Evolutionary conservation across 345 rosid genomes (phyloP), one percentile per base, ranked within the genome.

Genomic region (Litchi chinensis): DNA sequence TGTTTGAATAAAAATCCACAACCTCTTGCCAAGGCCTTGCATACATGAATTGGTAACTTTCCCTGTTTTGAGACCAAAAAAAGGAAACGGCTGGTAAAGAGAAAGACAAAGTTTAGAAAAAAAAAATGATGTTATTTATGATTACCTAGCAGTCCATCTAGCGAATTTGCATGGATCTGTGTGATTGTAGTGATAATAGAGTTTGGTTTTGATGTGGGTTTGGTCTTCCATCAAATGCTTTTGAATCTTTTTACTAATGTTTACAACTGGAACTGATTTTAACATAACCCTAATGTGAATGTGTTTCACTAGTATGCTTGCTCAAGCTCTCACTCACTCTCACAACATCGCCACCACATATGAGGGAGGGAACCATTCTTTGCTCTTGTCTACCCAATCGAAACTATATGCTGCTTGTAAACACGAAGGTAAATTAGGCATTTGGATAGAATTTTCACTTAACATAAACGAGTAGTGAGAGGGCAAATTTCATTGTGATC

Each of bases 61-160:
- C 95, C 79, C 94, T 92, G 74, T 65, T 62, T 26, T 63, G 65
- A 3, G 16, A n/a, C 16, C 24, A 16, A 1, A 40, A n/a, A 16
- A 41, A 48, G 1, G 1, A 26, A 26, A 26, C 28, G 28, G 40
- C 0, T 19, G n/a, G 5, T 6, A 41, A 22, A 21, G 1, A 18
- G 6, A 65, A 12, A 65, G 3, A 32, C 6, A 39, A 19, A 44
- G 11, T 44, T 10, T 44, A 0, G 11, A 44, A 44, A 10, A 44
- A 44, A 44, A 44, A 44, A 44, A 6, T 6, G 50, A 44, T 60
- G 0, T 64, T 24, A 11, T 50, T 50, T 2, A 50, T 50, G 16
- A 10, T n/a, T 48, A 90, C 97, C 93, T 91, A 79, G 97, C 86
- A 57, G 83, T 92, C 99, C 99, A 94, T 24, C 99, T 86, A 11